These are phyloP conservation scores for Magnolia changhungtana DNA, from an alignment of 164 flowering plant species.

Conservation along the genomic window DNA sequence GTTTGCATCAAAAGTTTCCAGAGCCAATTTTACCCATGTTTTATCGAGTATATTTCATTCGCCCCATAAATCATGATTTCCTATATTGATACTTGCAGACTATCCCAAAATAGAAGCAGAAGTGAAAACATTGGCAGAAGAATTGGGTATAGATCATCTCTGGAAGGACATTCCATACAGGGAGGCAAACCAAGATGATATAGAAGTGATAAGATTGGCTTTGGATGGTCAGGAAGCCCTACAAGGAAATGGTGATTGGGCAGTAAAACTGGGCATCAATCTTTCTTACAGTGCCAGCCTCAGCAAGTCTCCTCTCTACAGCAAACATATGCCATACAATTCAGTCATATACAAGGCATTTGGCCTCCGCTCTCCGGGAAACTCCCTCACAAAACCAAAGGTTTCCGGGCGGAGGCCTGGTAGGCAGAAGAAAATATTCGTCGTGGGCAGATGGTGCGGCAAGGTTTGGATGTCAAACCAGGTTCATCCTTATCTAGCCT, in stretches of 20 bases:
- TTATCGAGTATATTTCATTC: neutral
- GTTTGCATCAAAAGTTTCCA: neutral
- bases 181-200: constrained; percentile 61
- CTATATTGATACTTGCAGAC: constrained; percentile 39
- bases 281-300: constrained; percentile 81
- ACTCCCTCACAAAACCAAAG: constrained; percentile 32
- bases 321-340: constrained; percentile 95
- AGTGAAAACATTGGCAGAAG: constrained; percentile 70
- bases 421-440: constrained; percentile 60
- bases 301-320: constrained; percentile 82
- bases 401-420: constrained; percentile 33
- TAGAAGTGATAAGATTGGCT: constrained; percentile 53
- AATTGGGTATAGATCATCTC: constrained; percentile 43
- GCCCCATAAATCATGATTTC: neutral
- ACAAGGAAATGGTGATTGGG: constrained; percentile 86
- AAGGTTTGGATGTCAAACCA: constrained; percentile 97
- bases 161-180: constrained; percentile 69
- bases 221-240: constrained; percentile 64
- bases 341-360: constrained; percentile 73
- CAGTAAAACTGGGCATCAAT: constrained; percentile 88
- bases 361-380: constrained; percentile 53
- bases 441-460: constrained; percentile 98
- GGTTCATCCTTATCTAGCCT: constrained; percentile 69
- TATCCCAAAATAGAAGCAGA: constrained; percentile 74
- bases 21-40: neutral